These are phyloP conservation scores for Tympanopsis confertula DNA, from an alignment of 2,329 filamentous ascomycete genomes.

Conservation along the genomic window DNA sequence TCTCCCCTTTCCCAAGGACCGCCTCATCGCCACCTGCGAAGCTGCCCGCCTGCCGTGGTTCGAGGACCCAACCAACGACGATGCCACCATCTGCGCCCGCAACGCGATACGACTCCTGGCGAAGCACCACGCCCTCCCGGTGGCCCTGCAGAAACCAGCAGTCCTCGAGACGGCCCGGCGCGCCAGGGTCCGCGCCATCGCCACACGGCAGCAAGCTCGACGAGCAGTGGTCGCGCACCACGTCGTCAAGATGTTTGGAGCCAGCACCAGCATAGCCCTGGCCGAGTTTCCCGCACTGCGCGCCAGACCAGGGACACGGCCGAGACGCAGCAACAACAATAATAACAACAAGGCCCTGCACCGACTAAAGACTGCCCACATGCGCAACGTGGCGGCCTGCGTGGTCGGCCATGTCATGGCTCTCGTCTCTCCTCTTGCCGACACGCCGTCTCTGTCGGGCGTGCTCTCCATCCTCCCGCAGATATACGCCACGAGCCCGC, in stretches of 20 bases:
- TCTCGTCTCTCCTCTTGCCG: slow-evolving; percentile 28
- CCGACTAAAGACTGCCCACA: neutral
- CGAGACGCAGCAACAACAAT: too few relatives aligned
- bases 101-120: slow-evolving; percentile 70
- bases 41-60: slow-evolving; percentile 62
- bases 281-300: slow-evolving; percentile 8
- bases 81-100: slow-evolving; percentile 64
- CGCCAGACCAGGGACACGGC: too few relatives aligned
- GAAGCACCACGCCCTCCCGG: slow-evolving; percentile 47
- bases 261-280: slow-evolving; percentile 13
- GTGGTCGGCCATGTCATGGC: slow-evolving; percentile 12
- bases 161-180: slow-evolving; percentile 49
- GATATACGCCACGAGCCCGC: slow-evolving; percentile 2
- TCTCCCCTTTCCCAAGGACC: slow-evolving; percentile 58
- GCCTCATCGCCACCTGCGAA: slow-evolving; percentile 65
- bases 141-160: slow-evolving; percentile 52
- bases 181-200: slow-evolving; percentile 28
- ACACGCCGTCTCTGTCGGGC: slow-evolving; percentile 31
- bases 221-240: slow-evolving; percentile 41
- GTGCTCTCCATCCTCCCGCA: slow-evolving; percentile 34
- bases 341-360: neutral
- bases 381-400: neutral
- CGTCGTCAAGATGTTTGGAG: slow-evolving; percentile 29
- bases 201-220: slow-evolving; percentile 29
- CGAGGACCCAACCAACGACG: slow-evolving; percentile 73